Evolutionary conservation across 441 rosid genomes (phyloP), one percentile per base, ranked within the genome.

Genomic region (Adansonia rubrostipa): DNA sequence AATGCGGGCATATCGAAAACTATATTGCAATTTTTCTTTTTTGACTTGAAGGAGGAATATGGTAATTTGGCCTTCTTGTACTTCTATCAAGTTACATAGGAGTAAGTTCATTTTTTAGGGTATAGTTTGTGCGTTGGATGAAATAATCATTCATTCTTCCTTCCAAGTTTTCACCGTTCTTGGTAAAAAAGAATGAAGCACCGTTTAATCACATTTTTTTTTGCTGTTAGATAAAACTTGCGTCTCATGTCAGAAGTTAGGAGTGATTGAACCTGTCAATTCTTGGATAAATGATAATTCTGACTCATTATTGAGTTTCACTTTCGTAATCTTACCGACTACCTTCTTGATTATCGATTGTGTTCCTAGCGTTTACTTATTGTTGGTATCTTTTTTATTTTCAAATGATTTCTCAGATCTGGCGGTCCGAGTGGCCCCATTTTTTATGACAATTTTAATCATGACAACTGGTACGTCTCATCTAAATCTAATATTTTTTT

Each of bases 401-500:
- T n/a, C n/a, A 24, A 71, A 28, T 54, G 48, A 71, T 54, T 33
- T 53, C 28, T 33, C 28, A 7, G 28, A 63, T 36, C 33, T 20
- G 10, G 40, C n/a, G 4, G 2, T 6, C 33, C 0, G 63, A 36
- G 2, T 54, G 64, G 75, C 50, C 75, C 75, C 24, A 36, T 54
- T 33, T 54, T 33, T 71, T 28, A 13, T 28, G 45, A 54, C 15
- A 19, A 54, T 71, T 33, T 72, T 72, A n/a, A 69, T 67, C 14
- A 28, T 72, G 75, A 36, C 10, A 72, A 56, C 33, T 72, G 75
- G 62, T 14, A 54, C 9, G 75, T 36, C 75, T 54, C 5, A 36
- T 33, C 75, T 53, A 20, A 33, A 51, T 71, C 28, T 33, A 53
- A 9, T 71, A 40, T 24, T 17, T 3, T 28, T 36, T 54, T 71